Conservation (phyloP, 306 rosid genomes). For the Cicer pinnatifidum region DNA sequence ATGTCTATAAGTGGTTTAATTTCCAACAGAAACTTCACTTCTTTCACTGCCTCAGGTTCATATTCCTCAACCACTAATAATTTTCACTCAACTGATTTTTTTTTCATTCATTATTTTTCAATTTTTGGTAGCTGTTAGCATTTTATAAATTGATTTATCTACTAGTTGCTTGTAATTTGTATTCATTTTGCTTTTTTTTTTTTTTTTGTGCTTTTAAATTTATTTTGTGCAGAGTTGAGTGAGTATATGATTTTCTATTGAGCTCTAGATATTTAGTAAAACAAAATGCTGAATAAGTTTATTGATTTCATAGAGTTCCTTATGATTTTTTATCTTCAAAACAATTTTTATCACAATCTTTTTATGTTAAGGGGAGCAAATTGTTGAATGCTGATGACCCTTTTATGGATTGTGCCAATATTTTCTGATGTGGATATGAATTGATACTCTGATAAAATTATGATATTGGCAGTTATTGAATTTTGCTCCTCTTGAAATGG, state of each 20-base stretch:
- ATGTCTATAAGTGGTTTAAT: constrained; percentile 75
- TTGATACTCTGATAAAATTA: neutral
- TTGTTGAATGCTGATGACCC: constrained; percentile 20
- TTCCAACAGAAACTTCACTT: constrained; percentile 66
- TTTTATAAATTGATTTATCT: constrained; percentile 27
- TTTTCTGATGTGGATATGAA: constrained; percentile 5
- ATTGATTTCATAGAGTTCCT: constrained; percentile 1
- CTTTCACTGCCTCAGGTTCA: constrained; percentile 60
- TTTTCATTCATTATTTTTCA: neutral
- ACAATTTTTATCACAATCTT: neutral
- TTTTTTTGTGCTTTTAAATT: neutral
- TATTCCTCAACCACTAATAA: neutral
- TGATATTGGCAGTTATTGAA: neutral
- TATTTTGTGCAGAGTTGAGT: neutral
- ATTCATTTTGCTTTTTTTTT: neutral
- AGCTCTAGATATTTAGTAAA: neutral
- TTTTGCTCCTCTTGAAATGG: constrained; percentile 16
- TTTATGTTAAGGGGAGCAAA: neutral
- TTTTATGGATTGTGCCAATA: constrained; percentile 21
- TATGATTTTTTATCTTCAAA: constrained; percentile 9
- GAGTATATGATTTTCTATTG: neutral
- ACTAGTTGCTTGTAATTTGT: neutral
- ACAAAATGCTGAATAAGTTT: neutral
- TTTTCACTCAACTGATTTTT: constrained; percentile 5
- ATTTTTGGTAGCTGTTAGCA: neutral